Base-by-base conservation (phyloP, 805 yeast species). In the Dipodascus geniculatus region DNA sequence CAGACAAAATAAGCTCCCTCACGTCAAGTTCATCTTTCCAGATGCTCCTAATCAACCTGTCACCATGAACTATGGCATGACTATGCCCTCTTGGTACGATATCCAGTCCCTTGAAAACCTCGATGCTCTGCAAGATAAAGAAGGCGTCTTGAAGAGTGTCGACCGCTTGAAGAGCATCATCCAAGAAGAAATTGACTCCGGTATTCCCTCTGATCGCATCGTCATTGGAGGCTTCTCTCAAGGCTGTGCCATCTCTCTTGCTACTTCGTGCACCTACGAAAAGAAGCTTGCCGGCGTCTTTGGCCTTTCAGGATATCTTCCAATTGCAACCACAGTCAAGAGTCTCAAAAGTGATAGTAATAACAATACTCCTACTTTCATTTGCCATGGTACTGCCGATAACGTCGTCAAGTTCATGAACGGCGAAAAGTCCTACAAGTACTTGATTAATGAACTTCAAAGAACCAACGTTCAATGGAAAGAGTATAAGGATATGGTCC, bases 221-320 rank as follows among this genome's bases (percentile, higher is more conserved):
- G 72, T 93, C n/a, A 72, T 93, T 54, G 98, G 98, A 35, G 99
- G 99, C 0, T 93, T 93, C 65, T 84, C 95, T 2, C 99, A 93
- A 70, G 99, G 99, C 53, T 95, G 88, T 50, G 89, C 95, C 1
- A 56, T 91, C 9, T 71, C 93, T 1, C 70, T 86, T 55, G 64
- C 63, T 23, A 56, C 66, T 4, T 58, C 66, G 1, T 38, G 61
- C 19, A 59, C 63, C 2, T 49, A 57, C 4, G 58, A 63, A 23
- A 64, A 71, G 54, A 85, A 84, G 62, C 71, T 90, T 20, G 98
- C 86, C 6, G 98, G 96, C 1, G 74, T 86, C 28, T 67, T 88
- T 22, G 79, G 82, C 0, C 69, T 91, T 50, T 85, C 96, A 0
- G 97, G 96, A 0, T 87, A 87, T 62, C 70, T 80, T 55, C 74